phyloP scores from a whole-genome alignment of 768 basidiomycete species.

The Pleurotus giganteus region DNA sequence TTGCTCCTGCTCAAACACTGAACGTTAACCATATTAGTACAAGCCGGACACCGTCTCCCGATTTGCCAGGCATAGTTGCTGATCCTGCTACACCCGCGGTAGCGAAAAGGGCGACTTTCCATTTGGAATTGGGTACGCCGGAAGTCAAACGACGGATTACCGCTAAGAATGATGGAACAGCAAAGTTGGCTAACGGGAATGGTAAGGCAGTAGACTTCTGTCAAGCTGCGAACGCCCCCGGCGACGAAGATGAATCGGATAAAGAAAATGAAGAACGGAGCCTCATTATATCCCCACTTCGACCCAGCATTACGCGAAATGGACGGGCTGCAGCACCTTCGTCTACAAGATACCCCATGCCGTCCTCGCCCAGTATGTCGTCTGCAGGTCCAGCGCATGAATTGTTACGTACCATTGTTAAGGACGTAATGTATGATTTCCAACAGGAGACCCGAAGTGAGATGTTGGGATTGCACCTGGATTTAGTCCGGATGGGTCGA shows the following conservation, averaged over 20 bases:
- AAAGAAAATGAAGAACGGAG: constrained; percentile 32
- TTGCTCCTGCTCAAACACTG: not conserved
- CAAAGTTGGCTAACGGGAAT: constrained; percentile 25
- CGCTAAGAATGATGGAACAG: constrained; percentile 32
- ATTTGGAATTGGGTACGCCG: constrained; percentile 50
- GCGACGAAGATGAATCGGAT: constrained; percentile 20
- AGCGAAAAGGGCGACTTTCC: constrained; percentile 20
- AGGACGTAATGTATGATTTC: constrained; percentile 73
- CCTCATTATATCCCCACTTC: constrained; percentile 53
- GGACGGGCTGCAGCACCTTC: constrained; percentile 19
- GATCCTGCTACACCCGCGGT: constrained; percentile 33
- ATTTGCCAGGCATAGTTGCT: constrained; percentile 30
- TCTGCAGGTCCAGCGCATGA: constrained; percentile 38
- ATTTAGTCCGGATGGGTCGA: constrained; percentile 68
- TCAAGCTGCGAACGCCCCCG: constrained; percentile 27
- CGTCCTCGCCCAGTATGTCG: constrained; percentile 34
- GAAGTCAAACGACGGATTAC: constrained; percentile 53
- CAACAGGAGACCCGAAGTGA: constrained; percentile 68
- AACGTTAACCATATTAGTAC: not conserved
- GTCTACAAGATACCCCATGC: constrained; percentile 34
- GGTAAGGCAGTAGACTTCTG: constrained; percentile 50
- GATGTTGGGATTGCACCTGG: constrained; percentile 73
- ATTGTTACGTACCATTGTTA: constrained; percentile 60
- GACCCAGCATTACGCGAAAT: constrained; percentile 26
- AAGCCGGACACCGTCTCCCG: constrained; percentile 42